Base-by-base conservation (phyloP, 495 filamentous ascomycete genomes). In the Tuber magnatum region DNA sequence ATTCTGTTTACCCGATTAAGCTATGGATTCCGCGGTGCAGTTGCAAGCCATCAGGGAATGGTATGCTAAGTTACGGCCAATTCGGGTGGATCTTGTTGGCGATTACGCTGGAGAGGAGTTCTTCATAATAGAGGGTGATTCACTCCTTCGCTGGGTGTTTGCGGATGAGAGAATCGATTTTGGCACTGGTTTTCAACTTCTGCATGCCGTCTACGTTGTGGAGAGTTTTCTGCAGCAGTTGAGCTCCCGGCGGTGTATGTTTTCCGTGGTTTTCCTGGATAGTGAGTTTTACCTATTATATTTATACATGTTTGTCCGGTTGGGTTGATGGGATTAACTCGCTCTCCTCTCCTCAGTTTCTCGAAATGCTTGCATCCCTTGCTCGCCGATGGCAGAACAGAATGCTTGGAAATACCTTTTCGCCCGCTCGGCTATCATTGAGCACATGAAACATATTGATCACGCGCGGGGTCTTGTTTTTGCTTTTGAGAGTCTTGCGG, bases 121-220 rank as follows among this genome's bases (percentile, higher is more conserved):
- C 14, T 93, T 93, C 82, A 80, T 92, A 14, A 85, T 94, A 48
- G 90, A 93, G 74, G 92, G 91, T 0, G 92, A 94, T 77, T 91
- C 91, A 0, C 82, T 93, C 6, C 82, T 94, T 3, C 83, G 89
- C 16, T 79, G 89, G 42, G 90, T 87, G 74, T 87, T 93, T 56
- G 83, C 85, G 28, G 86, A 91, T 73, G 73, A 84, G 14, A 81
- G 85, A 32, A 85, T 93, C 24, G 90, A 94, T 78, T 90, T 92
- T 74, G 76, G 85, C 43, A 71, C 48, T 70, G 92, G 92, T 2
- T 91, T 92, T 72, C 92, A 93, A 80, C 78, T 93, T 5, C 83
- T 94, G 0, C 92, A 94, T 81, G 90, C 90, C 0, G 87, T 89
- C 3, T 91, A 90, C 78, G 84, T 87, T n/a, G 90, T 92, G 0